Evolutionary conservation across 257 asterid genomes (phyloP).

Genomic region (Striga asiatica): DNA sequence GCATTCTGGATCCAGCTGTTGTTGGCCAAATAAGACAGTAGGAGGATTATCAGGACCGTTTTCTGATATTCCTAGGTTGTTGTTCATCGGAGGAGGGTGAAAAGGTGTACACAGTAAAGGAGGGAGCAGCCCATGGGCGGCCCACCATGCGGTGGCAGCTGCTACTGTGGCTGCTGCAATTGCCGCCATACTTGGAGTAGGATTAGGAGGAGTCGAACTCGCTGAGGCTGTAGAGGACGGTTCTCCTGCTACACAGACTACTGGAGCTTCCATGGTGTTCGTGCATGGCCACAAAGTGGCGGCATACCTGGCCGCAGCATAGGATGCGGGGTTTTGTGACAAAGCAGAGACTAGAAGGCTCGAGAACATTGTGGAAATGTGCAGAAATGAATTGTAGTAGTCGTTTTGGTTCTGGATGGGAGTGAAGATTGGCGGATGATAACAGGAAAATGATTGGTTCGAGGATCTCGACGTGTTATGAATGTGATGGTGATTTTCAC

Average conservation of each 20-base stretch:
- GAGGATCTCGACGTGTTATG: slow-evolving; percentile 38
- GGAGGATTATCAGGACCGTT: too few species aligned
- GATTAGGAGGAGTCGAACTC: slow-evolving; percentile 13
- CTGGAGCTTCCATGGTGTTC: slow-evolving; percentile 35
- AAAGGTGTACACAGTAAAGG: slow-evolving; percentile 78
- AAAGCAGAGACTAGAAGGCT: slow-evolving; percentile 67
- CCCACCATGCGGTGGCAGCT: slow-evolving; percentile 99
- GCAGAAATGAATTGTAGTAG: slow-evolving; percentile 47
- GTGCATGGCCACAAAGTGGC: slow-evolving; percentile 59
- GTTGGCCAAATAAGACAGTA: slow-evolving; percentile 3
- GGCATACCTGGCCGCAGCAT: slow-evolving; percentile 89
- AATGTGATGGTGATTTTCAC: slow-evolving; percentile 38
- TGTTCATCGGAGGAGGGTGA: slow-evolving; percentile 41
- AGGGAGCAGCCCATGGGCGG: slow-evolving; percentile 90
- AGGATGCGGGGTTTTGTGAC: slow-evolving; percentile 80
- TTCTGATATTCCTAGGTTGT: too few species aligned
- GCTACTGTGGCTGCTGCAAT: slow-evolving; percentile 95
- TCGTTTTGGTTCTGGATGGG: slow-evolving; percentile 56
- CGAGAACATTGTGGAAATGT: slow-evolving; percentile 58
- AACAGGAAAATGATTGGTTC: slow-evolving; percentile 46
- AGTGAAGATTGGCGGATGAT: slow-evolving; percentile 42
- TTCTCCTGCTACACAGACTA: slow-evolving; percentile 15
- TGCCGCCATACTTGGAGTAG: slow-evolving; percentile 38
- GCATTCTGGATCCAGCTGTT: slow-evolving; percentile 39
- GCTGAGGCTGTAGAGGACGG: slow-evolving; percentile 14